phyloP scores from a whole-genome alignment of 495 filamentous ascomycete species.

The Beverwykella pulmonaria region DNA sequence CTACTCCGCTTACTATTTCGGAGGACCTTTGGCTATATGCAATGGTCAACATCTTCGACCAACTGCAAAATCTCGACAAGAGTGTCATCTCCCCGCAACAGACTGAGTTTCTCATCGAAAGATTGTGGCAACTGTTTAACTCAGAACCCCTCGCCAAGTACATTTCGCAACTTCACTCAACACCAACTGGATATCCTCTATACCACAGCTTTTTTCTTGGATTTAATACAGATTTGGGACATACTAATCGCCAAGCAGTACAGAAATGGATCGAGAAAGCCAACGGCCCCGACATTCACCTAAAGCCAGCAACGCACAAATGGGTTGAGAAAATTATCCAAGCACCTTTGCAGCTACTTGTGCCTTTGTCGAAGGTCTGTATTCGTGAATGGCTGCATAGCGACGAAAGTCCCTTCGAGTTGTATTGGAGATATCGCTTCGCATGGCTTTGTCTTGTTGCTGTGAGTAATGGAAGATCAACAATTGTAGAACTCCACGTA shows the following conservation, averaged over 20 bases:
- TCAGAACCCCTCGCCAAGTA: neutral
- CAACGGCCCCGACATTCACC: neutral
- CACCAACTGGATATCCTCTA: neutral
- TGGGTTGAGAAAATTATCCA: neutral
- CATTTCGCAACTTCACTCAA: neutral
- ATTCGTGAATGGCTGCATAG: neutral
- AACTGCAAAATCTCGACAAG: neutral
- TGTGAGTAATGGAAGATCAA: slow-evolving; percentile 1
- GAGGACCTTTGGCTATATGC: neutral
- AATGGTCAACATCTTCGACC: neutral
- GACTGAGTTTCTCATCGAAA: neutral
- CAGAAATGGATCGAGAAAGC: slow-evolving; percentile 2
- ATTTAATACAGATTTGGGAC: neutral
- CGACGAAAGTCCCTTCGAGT: neutral
- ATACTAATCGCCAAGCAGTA: neutral
- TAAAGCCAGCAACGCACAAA: neutral
- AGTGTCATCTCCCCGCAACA: neutral
- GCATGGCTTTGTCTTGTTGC: neutral
- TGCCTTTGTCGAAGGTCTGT: neutral
- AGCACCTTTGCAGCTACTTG: neutral
- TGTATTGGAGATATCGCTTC: slow-evolving; percentile 3
- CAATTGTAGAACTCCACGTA: neutral
- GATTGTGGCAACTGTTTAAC: neutral
- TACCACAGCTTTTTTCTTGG: neutral
- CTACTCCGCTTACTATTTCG: neutral